These are phyloP conservation scores for Lenzites betulinus DNA, from an alignment of 768 basidiomycete genomes.

Conservation along the genomic window DNA sequence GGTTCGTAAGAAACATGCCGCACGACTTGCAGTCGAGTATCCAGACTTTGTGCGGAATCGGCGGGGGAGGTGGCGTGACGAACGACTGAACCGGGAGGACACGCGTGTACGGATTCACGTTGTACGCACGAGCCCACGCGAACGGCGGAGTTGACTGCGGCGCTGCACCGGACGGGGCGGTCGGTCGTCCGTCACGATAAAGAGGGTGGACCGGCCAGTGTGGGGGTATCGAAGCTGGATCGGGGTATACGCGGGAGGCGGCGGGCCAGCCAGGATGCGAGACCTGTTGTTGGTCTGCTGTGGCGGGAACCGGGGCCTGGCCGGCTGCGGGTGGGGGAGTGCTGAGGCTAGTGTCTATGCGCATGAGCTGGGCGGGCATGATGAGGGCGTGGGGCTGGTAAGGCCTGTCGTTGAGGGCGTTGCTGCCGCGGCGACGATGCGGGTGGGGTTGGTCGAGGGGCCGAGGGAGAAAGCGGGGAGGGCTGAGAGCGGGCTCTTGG, in stretches of 20 bases:
- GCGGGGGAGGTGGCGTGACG: constrained; percentile 21
- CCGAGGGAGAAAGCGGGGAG: constrained; percentile 16
- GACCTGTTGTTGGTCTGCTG: constrained; percentile 15
- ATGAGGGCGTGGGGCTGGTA: constrained; percentile 9
- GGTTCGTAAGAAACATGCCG: constrained; percentile 73
- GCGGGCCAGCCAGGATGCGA: constrained; percentile 9
- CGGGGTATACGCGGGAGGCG: constrained; percentile 19
- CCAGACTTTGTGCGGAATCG: constrained; percentile 72
- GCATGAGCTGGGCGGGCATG: constrained; percentile 17
- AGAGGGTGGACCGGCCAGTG: constrained; percentile 21
- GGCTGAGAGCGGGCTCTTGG: constrained; percentile 8
- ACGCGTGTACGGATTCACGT: constrained; percentile 8
- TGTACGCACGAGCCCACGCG: constrained; percentile 5
- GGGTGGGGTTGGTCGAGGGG: background rate
- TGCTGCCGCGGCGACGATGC: constrained; percentile 1
- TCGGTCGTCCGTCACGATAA: constrained; percentile 5
- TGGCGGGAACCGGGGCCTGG: background rate
- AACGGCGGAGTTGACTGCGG: background rate
- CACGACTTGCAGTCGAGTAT: constrained; percentile 78
- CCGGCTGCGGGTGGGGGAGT: background rate
- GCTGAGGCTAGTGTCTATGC: constrained; percentile 2
- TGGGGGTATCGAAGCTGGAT: constrained; percentile 22
- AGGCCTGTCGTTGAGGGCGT: constrained; percentile 1
- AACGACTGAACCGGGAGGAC: constrained; percentile 10
- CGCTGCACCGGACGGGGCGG: background rate